A percentile compares a stretch with the other conserved stretches of the same genome.
phyloP scores from a whole-genome alignment of 2,329 filamentous ascomycete species.

The Ascochyta koolunga region DNA sequence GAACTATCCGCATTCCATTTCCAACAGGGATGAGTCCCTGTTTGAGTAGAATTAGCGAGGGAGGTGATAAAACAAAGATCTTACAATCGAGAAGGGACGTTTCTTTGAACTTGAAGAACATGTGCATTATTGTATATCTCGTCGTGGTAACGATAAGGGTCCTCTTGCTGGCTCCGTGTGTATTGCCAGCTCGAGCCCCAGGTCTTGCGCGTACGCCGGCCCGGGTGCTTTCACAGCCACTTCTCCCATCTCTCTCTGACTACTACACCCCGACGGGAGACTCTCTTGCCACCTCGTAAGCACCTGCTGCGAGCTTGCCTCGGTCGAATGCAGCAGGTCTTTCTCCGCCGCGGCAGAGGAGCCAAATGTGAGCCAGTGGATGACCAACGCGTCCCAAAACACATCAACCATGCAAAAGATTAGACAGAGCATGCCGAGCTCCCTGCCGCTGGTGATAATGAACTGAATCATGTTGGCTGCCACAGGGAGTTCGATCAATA shows the following conservation, averaged over 20 bases:
- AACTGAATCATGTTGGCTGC: slow-evolving; percentile 47
- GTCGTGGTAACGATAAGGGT: no score
- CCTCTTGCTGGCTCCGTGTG: neutral
- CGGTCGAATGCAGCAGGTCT: slow-evolving; percentile 10
- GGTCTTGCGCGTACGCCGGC: neutral
- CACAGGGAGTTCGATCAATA: slow-evolving; percentile 46
- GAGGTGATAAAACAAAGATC: no score
- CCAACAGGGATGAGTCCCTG: no score
- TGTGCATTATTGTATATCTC: no score
- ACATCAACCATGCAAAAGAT: slow-evolving; percentile 47
- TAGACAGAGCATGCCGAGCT: slow-evolving; percentile 49
- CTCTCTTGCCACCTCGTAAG: slow-evolving; percentile 6
- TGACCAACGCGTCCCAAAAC: slow-evolving; percentile 25
- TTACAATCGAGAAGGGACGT: no score
- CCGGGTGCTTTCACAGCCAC: neutral
- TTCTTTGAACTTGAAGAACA: no score
- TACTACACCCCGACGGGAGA: slow-evolving; percentile 1
- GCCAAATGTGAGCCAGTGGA: slow-evolving; percentile 30
- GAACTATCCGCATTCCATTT: no score
- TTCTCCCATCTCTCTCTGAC: neutral
- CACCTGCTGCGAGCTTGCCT: slow-evolving; percentile 1
- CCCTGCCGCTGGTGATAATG: slow-evolving; percentile 34
- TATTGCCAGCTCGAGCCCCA: neutral
- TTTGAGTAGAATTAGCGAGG: no score
- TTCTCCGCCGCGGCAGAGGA: slow-evolving; percentile 17